These are phyloP conservation scores for Globisporangium heterothallicum DNA, from an alignment of 352 stramenopile genomes.

Conservation along the genomic window DNA sequence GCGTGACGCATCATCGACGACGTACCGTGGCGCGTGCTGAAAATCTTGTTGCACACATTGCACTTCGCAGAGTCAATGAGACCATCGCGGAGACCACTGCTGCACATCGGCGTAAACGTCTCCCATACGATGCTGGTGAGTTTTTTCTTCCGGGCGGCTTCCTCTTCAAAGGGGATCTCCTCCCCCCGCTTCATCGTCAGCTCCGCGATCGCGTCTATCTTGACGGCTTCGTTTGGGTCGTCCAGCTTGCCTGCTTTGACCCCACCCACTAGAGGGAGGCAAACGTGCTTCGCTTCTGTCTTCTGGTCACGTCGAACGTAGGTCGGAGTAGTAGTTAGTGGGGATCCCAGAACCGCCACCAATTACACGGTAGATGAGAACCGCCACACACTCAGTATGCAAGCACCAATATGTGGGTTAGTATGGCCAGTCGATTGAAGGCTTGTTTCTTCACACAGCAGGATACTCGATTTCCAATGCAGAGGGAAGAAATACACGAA, in stretches of 20 bases:
- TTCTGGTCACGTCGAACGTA: not conserved
- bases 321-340: too few relatives aligned
- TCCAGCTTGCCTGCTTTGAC: constrained; percentile 18
- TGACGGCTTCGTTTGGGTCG: constrained; percentile 21
- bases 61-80: constrained; percentile 73
- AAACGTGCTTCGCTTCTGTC: not conserved
- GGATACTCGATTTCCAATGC: too few relatives aligned
- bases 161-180: constrained; percentile 62
- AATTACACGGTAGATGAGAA: too few relatives aligned
- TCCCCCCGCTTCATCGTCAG: constrained; percentile 46
- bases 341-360: too few relatives aligned
- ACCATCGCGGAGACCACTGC: constrained; percentile 55
- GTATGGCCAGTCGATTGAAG: too few relatives aligned
- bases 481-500: too few relatives aligned
- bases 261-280: not conserved
- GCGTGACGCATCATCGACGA: constrained; percentile 83
- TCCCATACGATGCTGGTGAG: constrained; percentile 80
- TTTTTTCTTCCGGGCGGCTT: constrained; percentile 71
- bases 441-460: too few relatives aligned
- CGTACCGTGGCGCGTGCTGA: constrained; percentile 74
- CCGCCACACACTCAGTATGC: too few relatives aligned
- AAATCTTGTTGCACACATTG: constrained; percentile 68
- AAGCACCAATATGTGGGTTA: too few relatives aligned
- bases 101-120: constrained; percentile 71
- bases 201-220: constrained; percentile 35